Evolutionary conservation across 345 rosid genomes (phyloP), one percentile per base, ranked within the genome.

Genomic region (Eucalyptus cloeziana): DNA sequence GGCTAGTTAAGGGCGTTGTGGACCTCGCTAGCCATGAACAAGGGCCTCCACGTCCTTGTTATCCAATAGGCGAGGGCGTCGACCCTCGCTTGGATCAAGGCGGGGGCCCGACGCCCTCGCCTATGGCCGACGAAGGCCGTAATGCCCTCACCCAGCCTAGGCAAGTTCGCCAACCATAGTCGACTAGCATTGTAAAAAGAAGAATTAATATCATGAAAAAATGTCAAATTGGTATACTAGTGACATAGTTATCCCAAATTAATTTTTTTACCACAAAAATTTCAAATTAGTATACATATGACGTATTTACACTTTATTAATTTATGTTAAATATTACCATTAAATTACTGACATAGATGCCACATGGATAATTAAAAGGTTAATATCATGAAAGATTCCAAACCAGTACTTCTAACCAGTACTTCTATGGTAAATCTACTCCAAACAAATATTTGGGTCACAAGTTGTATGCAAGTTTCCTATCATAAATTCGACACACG

Each of bases 101-200:
- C 0, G 3, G 12, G 12, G 30, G 62, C 62, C 0, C 0, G 1
- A 0, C 0, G 1, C 62, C 62, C 62, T 24, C 30, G 3, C 13
- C 6, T 22, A 24, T 24, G 62, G 27, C 6, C 6, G 3, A 56
- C 3, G 1, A 9, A 24, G 30, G 27, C 30, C 6, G 1, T 56
- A 56, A 56, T 21, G 13, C 30, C 13, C 13, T 56, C 12, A 9
- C 30, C 62, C 0, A 52, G 10, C 58, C 58, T 52, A 52, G 25
- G 25, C 10, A 52, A 19, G 25, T 10, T 19, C 3, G 10, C 5
- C 2, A 52, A 52, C 58, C 58, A 19, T 52, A 0, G 10, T 52
- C 0, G 4, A 52, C 58, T 52, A 52, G 10, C 10, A 19, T 19
- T 19, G 58, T 52, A 1, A 56, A 56, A 24, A 19, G 6, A 56